These are phyloP conservation scores for Phlyctochytrium arcticum DNA, from an alignment of 192 early-diverging fungal genomes.

Conservation along the genomic window DNA sequence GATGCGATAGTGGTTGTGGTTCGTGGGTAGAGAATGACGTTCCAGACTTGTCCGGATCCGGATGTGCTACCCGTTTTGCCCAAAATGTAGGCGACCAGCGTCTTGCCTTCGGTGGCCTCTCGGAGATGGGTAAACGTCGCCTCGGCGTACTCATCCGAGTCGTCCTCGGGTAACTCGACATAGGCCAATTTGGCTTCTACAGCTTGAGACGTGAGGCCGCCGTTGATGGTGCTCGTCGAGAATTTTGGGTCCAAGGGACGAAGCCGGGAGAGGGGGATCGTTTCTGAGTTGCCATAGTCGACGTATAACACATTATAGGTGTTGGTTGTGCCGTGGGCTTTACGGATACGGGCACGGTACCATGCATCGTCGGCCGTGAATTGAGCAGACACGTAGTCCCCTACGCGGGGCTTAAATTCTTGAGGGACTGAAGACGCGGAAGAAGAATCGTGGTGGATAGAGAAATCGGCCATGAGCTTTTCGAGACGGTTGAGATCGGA, in stretches of 20 bases:
- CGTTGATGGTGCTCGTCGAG: conserved; percentile 13
- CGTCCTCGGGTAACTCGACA: conserved; percentile 55
- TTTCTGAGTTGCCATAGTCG: conserved; percentile 95
- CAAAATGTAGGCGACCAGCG: conserved; percentile 38
- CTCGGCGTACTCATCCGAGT: conserved; percentile 71
- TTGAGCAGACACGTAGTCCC: conserved; percentile 73
- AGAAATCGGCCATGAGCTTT: conserved; percentile 78
- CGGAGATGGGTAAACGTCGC: conserved; percentile 71
- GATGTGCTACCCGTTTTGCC: conserved; percentile 23
- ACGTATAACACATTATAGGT: conserved; percentile 77
- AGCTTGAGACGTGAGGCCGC: conserved; percentile 73
- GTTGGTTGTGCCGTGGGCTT: conserved; percentile 50
- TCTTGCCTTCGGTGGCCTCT: conserved; percentile 49
- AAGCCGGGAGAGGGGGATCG: conserved; percentile 62
- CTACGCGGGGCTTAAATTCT: conserved; percentile 57
- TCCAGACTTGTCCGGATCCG: conserved; percentile 18
- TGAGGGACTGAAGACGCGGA: conserved; percentile 19
- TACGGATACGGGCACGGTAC: conserved; percentile 82
- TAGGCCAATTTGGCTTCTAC: conserved; percentile 83
- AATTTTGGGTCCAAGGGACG: conserved; percentile 76
- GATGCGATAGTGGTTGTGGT: conserved; percentile 5
- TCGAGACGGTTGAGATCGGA: conserved; percentile 64
- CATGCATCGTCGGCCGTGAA: conserved; percentile 86
- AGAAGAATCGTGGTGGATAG: conserved; percentile 50
- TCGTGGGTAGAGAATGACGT: conserved; percentile 35